Base-by-base conservation (phyloP, 2,329 filamentous ascomycete genomes). In the Phialemoniopsis sp. region DNA sequence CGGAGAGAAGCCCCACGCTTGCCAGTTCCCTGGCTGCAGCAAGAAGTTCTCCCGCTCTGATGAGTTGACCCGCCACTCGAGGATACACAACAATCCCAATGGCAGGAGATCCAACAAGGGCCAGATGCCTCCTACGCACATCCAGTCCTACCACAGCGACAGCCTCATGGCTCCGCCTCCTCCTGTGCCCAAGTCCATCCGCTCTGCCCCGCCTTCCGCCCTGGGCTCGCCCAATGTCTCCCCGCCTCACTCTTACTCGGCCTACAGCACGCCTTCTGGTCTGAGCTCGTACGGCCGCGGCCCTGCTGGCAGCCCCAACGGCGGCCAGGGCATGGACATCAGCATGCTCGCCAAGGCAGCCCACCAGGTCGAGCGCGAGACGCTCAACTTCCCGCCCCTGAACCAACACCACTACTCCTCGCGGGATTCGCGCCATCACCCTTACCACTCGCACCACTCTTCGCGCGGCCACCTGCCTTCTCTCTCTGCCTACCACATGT, bases 1-100 rank as follows among this genome's bases (percentile, higher is more conserved):
- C 18, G 49, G 49, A 42, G 91, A 98, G 73, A 98, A 97, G 76
- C 91, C 91, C 35, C 93, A 97, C 58, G 90, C 87, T 46, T 98
- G 91, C 78, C 84, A 88, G 62, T 96, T 91, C 57, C 89, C 89
- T 4, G 89, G 90, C 54, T 97, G 91, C 80, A 91, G 87, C 53
- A 97, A 97, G 70, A 88, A 91, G 56, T 97, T 97, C 71, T 95
- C 88, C 48, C 84, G 91, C 48, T 96, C 91, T 12, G 91, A 98
- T 60, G 91, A 98, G 68, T 76, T 98, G 52, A 98, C 93, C 46
- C 84, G 91, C 45, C 91, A 98, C 68, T 96, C 91, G 60, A 81
- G 91, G 62, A 98, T 98, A 70, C 91, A 98, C 78, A 96, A 88
- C 80, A 98, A 97, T 68, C 91, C 93, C 43, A 97, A 97, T 74